Evolutionary conservation across 345 rosid species (phyloP), one percentile per base, ranked within the genome.

Genomic region (Schrenkiella parvula): DNA sequence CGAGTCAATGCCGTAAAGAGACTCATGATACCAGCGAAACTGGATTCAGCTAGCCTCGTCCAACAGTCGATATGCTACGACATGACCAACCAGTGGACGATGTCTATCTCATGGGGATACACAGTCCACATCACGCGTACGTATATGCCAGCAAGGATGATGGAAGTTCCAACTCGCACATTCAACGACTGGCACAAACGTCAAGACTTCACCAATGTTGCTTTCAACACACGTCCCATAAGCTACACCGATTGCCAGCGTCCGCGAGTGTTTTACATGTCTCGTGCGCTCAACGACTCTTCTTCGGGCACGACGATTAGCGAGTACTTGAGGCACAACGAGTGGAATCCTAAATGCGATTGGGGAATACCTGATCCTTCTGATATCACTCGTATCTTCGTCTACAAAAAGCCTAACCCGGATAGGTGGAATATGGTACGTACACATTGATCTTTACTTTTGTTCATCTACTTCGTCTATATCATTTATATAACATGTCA

Each of bases 21-120:
- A 39, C 88, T 90, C 1, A 54, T 28, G 70, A 46, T 25, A 17
- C 75, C 93, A n/a, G 81, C 75, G 8, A 62, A 80, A 3, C 73
- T 88, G 2, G 98, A 90, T 82, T 83, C 95, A 1, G 89, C 96
- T 0, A 84, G 74, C 2, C 74, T 90, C 4, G 56, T 87, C 48
- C 98, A 92, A 50, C 93, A 90, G 43, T 82, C 96, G 18, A 77
- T 88, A 0, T 90, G 95, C 79, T 87, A 92, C 28, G 91, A 87
- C 59, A 38, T 23, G 39, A 39, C 44, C 41, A 74, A 81, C 15
- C 77, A 72, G 29, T 88, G 98, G 98, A 88, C 93, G 1, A 38
- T 88, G 26, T 90, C 95, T 0, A 76, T 90, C 8, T 83, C 95
- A 0, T 90, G 98, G 98, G 95, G 98, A 10, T 88, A 84, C 38